Conservation (phyloP, 1,139 yeast genomes). For the Candida tropicalis region DNA sequence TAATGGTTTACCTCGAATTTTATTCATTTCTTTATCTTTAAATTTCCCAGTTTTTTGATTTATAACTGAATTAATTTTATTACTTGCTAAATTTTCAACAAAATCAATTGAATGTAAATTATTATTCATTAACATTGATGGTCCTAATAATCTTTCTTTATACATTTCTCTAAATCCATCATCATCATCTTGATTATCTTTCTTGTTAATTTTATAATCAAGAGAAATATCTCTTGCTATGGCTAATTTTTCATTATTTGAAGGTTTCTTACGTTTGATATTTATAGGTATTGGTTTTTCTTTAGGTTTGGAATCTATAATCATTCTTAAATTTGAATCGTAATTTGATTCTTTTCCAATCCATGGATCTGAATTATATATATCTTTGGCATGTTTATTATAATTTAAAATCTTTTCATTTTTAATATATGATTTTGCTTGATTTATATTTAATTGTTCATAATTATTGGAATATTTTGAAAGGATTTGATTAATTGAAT, state of each 20-base stretch:
- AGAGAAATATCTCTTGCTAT: conserved; percentile 66
- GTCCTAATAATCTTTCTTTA: conserved; percentile 64
- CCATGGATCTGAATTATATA: conserved; percentile 61
- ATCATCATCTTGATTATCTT: conserved; percentile 32
- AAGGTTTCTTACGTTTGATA: conserved; percentile 11
- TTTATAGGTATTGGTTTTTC: conserved; percentile 33
- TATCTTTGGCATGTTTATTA: conserved; percentile 54
- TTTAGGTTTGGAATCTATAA: conserved; percentile 57
- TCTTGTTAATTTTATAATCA: conserved; percentile 58
- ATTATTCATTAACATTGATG: conserved; percentile 47
- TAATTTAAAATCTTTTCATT: conserved; percentile 30
- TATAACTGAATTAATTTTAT: conserved; percentile 72
- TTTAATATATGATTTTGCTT: conserved; percentile 25
- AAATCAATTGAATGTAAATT: conserved; percentile 42
- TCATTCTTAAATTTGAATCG: conserved; percentile 64
- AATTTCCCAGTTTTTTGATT: conserved; percentile 66
- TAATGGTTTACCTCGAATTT: conserved; percentile 65
- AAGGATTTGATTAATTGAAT: conserved; percentile 17
- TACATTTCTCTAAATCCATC: conserved; percentile 65
- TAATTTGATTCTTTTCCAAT: conserved; percentile 56
- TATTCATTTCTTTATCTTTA: conserved; percentile 43
- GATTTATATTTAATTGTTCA: conserved; percentile 2
- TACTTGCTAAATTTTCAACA: conserved; percentile 70
- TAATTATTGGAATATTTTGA: conserved; percentile 18
- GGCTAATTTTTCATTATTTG: conserved; percentile 43